Base-by-base conservation (phyloP, 2,329 filamentous ascomycete species). In the Apiospora sp. region DNA sequence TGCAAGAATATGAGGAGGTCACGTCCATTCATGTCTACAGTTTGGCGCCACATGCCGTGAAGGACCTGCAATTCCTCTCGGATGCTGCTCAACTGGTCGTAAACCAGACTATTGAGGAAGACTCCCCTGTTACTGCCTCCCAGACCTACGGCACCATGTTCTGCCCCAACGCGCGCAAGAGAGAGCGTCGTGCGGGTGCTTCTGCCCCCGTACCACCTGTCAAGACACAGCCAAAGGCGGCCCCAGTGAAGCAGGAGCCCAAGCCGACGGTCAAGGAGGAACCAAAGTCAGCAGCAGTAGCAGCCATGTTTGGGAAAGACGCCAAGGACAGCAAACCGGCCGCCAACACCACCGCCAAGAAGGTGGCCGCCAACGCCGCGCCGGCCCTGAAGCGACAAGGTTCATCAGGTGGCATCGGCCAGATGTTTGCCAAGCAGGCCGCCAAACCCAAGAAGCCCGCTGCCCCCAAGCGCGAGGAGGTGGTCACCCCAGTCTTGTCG, bases 1-100 rank as follows among this genome's bases (percentile, higher is more conserved):
- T 94, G 72, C 84, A 86, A 19, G 87, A 89, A 22, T 97, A 96
- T 76, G 87, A 93, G 68, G 86, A 90, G n/a, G 90, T 98, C 71
- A 88, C 87, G 0, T 93, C 94, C 0, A 92, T 98, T 73, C 94
- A 98, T 77, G 85, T 98, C 61, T 98, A 98, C 84, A 98, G 95
- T 78, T 80, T 98, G 24, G 91, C 93, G 58, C 88, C 93, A 1
- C 88, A 90, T 49, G 88, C 91, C 0, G 85, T 95, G 22, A 92
- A 92, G 81, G 88, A 96, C 78, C 83, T 96, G 24, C 90, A 94
- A 77, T 81, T 92, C 0, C 85, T 98, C 51, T 90, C 92, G 4
- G 92, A 96, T 71, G 89, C 91, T 51, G 90, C 90, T 58, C 88
- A 90, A 37, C 89, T 93, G 73, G 85, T 93, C 13, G 83, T 87